These are phyloP conservation scores for Dicorynia guianensis DNA, from an alignment of 306 rosid species.

Conservation along the genomic window DNA sequence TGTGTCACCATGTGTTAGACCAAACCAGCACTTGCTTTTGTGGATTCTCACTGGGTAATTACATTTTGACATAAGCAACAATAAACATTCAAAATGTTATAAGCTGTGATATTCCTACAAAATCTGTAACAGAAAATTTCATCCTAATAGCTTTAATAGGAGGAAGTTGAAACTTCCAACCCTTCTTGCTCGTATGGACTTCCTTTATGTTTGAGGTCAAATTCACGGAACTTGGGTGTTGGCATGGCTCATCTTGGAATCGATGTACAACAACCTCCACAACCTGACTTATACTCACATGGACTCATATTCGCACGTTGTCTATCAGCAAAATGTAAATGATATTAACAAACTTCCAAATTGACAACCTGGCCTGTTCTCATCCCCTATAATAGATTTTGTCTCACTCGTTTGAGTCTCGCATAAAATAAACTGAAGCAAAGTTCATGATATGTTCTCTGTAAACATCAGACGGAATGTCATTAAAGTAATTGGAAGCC, in stretches of 20 bases:
- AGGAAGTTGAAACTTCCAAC: neutral
- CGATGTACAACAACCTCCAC: neutral
- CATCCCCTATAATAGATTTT: neutral
- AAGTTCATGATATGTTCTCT: neutral
- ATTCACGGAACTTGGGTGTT: neutral
- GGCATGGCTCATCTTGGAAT: neutral
- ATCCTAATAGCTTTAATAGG: no score
- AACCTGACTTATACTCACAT: neutral
- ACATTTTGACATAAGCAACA: no score
- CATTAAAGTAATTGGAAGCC: conserved; percentile 1
- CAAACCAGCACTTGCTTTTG: no score
- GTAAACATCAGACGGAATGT: neutral
- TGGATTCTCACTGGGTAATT: no score
- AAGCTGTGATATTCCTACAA: no score
- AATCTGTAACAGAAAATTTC: no score
- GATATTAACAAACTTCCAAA: neutral
- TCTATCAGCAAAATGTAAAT: neutral
- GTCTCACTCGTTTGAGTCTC: neutral
- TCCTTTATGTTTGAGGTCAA: neutral
- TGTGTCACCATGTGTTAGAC: no score
- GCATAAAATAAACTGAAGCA: neutral
- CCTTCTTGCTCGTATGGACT: neutral
- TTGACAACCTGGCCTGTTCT: conserved; percentile 14
- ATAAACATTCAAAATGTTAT: no score
- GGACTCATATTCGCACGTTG: neutral